These are phyloP conservation scores for Metroxylon sagu DNA, from an alignment of 176 grass and related monocot genomes.

Conservation along the genomic window DNA sequence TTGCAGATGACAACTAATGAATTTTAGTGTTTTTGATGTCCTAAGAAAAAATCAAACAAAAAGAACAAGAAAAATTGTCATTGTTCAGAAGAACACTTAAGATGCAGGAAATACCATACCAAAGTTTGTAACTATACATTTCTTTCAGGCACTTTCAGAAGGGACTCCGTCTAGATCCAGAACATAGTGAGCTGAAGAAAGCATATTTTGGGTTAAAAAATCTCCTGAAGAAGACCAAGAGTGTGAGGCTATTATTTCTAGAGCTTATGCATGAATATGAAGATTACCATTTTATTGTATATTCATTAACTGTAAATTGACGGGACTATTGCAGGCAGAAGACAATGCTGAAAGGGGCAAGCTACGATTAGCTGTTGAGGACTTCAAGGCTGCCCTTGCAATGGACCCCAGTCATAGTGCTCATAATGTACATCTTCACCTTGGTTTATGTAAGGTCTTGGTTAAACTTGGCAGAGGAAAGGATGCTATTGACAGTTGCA, in stretches of 20 bases:
- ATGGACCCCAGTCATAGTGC: conserved; percentile 69
- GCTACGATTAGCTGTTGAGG: conserved; percentile 70
- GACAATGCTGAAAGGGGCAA: conserved; percentile 91
- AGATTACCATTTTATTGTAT: not conserved
- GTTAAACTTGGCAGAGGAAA: conserved; percentile 98
- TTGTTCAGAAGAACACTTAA: too few species aligned
- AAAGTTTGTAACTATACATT: not conserved
- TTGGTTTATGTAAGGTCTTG: conserved; percentile 86
- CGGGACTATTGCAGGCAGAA: conserved; percentile 50
- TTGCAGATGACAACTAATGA: too few species aligned
- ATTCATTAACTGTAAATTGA: conserved; percentile 12
- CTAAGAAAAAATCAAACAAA: too few species aligned
- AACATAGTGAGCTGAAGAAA: conserved; percentile 91
- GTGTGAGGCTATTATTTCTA: conserved; percentile 34
- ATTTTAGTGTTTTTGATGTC: too few species aligned
- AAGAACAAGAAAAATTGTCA: too few species aligned
- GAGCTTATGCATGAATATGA: not conserved
- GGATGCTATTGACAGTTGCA: conserved; percentile 72
- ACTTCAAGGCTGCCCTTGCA: conserved; percentile 85
- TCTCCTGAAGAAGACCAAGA: conserved; percentile 94
- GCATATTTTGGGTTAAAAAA: conserved; percentile 94
- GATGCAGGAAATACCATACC: too few species aligned
- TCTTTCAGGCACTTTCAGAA: conserved; percentile 82
- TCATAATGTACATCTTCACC: conserved; percentile 76
- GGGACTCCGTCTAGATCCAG: conserved; percentile 83